phyloP scores from a whole-genome alignment of 2,329 filamentous ascomycete genomes.

The Beauveria varroae region DNA sequence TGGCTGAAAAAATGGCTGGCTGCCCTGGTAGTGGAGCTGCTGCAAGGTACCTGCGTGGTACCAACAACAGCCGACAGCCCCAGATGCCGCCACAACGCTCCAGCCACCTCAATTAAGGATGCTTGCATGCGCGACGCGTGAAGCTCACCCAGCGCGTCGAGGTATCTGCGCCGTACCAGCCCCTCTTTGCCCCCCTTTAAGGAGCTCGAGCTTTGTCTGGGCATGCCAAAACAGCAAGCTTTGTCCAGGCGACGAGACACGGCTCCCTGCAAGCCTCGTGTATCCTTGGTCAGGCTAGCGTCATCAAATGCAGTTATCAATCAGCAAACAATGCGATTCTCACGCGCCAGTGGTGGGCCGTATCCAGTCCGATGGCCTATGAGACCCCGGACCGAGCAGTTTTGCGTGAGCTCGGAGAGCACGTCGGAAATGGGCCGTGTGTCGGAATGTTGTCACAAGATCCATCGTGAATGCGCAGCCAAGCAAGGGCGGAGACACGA shows the following conservation, averaged over 20 bases:
- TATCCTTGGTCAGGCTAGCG: slow-evolving; percentile 18
- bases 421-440: slow-evolving; percentile 13
- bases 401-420: slow-evolving; percentile 18
- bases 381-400: slow-evolving; percentile 5
- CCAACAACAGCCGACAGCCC: slow-evolving; percentile 9
- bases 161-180: slow-evolving; percentile 13
- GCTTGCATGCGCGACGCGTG: slow-evolving; percentile 15
- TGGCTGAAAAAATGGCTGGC: slow-evolving; percentile 13
- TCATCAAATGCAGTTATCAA: slow-evolving; percentile 22
- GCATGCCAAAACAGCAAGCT: not conserved
- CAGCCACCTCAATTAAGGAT: slow-evolving; percentile 14
- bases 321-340: slow-evolving; percentile 22
- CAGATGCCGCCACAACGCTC: not conserved
- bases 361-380: slow-evolving; percentile 13
- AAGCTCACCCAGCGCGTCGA: slow-evolving; percentile 16
- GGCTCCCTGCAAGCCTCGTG: not conserved
- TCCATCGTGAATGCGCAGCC: slow-evolving; percentile 6
- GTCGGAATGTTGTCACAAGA: not conserved
- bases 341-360: slow-evolving; percentile 17
- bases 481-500: not conserved
- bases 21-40: slow-evolving; percentile 8
- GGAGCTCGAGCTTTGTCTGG: not conserved
- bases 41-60: slow-evolving; percentile 12
- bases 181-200: not conserved
- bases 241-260: no score